Base-by-base conservation (phyloP, 208 protist species). In the Crithidia thermophila region DNA sequence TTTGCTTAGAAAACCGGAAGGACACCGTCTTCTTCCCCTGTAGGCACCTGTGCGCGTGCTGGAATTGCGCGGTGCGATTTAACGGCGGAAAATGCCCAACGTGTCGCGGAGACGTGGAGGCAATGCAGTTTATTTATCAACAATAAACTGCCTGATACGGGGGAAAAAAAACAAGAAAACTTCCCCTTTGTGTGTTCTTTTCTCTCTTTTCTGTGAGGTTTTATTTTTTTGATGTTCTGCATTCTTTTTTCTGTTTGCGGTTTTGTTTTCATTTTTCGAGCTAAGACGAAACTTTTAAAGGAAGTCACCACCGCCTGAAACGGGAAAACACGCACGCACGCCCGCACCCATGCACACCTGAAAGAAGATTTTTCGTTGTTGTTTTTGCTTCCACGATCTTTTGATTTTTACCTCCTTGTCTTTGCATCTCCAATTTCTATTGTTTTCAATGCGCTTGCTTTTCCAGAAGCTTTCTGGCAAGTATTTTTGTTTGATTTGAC, bases 1-100 rank as follows among this genome's bases (percentile, higher is more conserved):
- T 94, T 9, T 94, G 88, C 50, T 64, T 88, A 36, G 36, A 64
- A 2, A 82, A 90, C 65, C 67, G 64, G 33, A 77, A 84, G 31
- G 88, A 94, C 53, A 94, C 84, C 14, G 47, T 91, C n/a, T 84
- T 89, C 39, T 46, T 77, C 2, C 88, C 88, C 0, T 94, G 88
- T 62, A 78, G 77, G 34, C 88, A 94, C 60, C 72, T 90, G 18
- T 83, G 75, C 39, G 62, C 81, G 4, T 94, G 88, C 75, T 94
- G 88, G 88, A 49, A 53, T 3, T 94, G 88, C 63, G 76, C 85
- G 4, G 31, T 52, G 9, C 46, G 27, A 0, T 62, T 94, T n/a
- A 14, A 56, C 2, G 46, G 43, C 11, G 52, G 55, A 0, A 27
- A 16, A 0, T 94, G 88, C 50, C 88, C 88, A 3, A 55, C 82